Base-by-base conservation (phyloP, 2,329 filamentous ascomycete species). In the Aspergillus unguis region DNA sequence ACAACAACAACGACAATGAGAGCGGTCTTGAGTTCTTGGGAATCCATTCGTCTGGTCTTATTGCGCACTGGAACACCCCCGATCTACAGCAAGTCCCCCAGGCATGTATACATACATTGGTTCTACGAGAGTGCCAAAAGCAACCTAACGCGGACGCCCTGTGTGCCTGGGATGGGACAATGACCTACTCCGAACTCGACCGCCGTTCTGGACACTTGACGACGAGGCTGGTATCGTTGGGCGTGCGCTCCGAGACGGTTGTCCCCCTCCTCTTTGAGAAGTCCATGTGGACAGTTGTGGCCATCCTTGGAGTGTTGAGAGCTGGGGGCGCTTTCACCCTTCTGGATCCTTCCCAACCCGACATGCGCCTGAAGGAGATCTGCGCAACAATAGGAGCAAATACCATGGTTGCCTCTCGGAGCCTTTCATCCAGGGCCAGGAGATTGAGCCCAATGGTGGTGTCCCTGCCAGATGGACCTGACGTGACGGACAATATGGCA, bases 181-280 rank as follows among this genome's bases (percentile, higher is more conserved):
- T 50, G 59, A 68, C 52, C 55, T 59, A 57, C n/a, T 5, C 10
- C 0, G 44, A 52, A 31, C 40, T 57, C 32, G 48, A 56, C 17
- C 32, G 35, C 2, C 44, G 42, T 37, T 36, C 52, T 1, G 67
- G 42, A 56, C 55, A 11, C 49, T 54, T 57, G 40, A 61, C 65
- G 8, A 58, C 63, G 26, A 56, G 65, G 29, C 57, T 71, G 5
- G 57, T 50, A 3, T 60, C 56, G 2, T 57, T 65, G 36, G 65
- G 67, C 43, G 58, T 73, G 35, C 60, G 65, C n/a, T 50, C 68
- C 5, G 56, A 61, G 8, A 57, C 56, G 9, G 52, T 61, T 26
- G 54, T 66, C 2, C 62, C 62, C 2, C n/a, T 64, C 1, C 63
- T 59, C 37, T 58, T 62, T 28, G 59, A 63, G 26, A 67, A 65